These are phyloP conservation scores for Pythium aphanidermatum DNA, from an alignment of 352 stramenopile genomes.

Conservation along the genomic window DNA sequence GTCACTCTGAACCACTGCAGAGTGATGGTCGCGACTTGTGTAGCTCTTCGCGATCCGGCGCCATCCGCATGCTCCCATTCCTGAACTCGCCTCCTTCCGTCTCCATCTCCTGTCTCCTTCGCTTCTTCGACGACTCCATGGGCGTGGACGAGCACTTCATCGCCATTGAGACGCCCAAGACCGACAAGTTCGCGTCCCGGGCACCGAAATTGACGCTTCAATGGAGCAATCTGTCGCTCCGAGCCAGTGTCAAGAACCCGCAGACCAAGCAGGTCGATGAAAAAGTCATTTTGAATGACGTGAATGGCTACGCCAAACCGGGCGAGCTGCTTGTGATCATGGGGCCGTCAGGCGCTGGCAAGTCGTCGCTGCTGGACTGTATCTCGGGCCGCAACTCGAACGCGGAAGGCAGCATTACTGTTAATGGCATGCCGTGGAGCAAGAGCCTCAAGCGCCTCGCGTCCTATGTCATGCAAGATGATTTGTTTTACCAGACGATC, in stretches of 20 bases:
- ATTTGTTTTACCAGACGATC: constrained; percentile 83
- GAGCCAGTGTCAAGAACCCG: constrained; percentile 29
- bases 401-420: constrained; percentile 42
- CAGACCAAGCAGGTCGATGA: constrained; percentile 35
- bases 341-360: constrained; percentile 69
- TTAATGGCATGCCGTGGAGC: constrained; percentile 61
- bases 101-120: too few relatives aligned
- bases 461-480: constrained; percentile 87
- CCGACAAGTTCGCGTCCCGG: not conserved
- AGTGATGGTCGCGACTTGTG: too few relatives aligned
- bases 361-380: constrained; percentile 93
- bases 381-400: constrained; percentile 86
- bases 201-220: constrained; percentile 21
- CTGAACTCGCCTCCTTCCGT: too few relatives aligned
- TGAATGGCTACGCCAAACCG: constrained; percentile 36
- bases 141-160: constrained; percentile 8
- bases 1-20: too few relatives aligned
- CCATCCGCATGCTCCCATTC: too few relatives aligned
- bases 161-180: constrained; percentile 5
- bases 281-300: constrained; percentile 46
- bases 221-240: constrained; percentile 34
- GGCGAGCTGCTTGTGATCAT: constrained; percentile 64
- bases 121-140: too few relatives aligned
- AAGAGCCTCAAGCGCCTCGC: constrained; percentile 22
- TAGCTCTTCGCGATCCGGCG: too few relatives aligned